Base-by-base conservation (phyloP, 345 rosid species). In the Trapa incisa region DNA sequence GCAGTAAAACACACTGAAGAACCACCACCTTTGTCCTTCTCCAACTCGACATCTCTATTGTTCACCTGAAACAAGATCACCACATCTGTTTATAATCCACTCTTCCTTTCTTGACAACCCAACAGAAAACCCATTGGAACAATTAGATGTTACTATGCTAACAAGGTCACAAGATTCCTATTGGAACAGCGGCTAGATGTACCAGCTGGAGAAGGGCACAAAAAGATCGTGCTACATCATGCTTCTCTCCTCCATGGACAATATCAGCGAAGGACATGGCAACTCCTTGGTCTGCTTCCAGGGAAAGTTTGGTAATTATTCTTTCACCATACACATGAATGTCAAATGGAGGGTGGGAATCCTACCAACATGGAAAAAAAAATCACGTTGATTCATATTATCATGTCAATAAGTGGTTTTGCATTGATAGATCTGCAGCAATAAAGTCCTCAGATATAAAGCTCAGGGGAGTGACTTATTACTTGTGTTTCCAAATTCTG, bases 171-270 rank as follows among this genome's bases (percentile, higher is more conserved):
- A 2, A 57, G 5, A 22, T 57, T 11, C 12, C 12, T 33, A 32
- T 22, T 57, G n/a, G 0, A 62, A 53, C 43, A 58, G 9, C 39
- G 37, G 37, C 65, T 65, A 62, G 32, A 68, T 67, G 77, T 86
- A 94, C 96, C 95, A 94, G 80, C 76, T 94, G 99, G 72, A 94
- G 99, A 71, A 94, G 95, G 2, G 96, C 96, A 5, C 96, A 91
- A 80, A 95, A 95, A 36, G 89, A 68, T 75, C 99, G 91, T 61
- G 97, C 97, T 52, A 91, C 86, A 13, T 91, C 92, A 65, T 87
- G 95, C 84, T 84, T 91, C 52, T 86, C 89, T 73, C 82, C 96
- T 74, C 86, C 93, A 72, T 67, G 79, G 61, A 87, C 96, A 47
- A 85, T 78, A 75, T 84, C 86, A 22, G 86, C 71, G 42, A 94